These are phyloP conservation scores for Stylosanthes scabra DNA, from an alignment of 331 rosid genomes.

Conservation along the genomic window DNA sequence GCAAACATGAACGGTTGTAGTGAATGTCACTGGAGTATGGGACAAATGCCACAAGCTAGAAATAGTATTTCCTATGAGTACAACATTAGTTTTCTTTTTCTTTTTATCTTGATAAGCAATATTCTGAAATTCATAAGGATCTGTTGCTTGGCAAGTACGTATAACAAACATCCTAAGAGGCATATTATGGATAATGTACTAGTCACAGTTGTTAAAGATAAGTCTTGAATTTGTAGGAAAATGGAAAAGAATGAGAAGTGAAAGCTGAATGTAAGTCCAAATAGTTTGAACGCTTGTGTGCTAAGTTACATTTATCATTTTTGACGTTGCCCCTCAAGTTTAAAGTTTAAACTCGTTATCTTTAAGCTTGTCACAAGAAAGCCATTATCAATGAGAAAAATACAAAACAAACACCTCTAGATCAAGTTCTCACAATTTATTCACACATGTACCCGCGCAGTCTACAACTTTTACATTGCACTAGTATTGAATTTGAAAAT, in stretches of 20 bases:
- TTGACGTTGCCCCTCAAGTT: too few relatives aligned
- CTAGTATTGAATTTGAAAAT: not conserved
- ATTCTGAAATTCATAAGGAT: slow-evolving; percentile 19
- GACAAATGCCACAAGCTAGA: slow-evolving; percentile 1
- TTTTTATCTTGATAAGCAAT: slow-evolving; percentile 1
- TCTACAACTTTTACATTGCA: not conserved
- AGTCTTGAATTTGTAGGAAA: too few relatives aligned
- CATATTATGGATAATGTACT: too few relatives aligned
- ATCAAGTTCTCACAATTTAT: not conserved
- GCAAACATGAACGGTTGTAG: not conserved
- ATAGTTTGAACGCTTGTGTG: too few relatives aligned
- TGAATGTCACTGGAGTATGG: slow-evolving; percentile 1
- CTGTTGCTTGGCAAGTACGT: not conserved
- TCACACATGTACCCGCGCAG: not conserved
- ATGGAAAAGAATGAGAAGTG: too few relatives aligned
- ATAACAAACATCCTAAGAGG: not conserved
- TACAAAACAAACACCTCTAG: too few relatives aligned
- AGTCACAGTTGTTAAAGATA: too few relatives aligned
- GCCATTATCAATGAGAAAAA: too few relatives aligned
- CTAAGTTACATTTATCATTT: too few relatives aligned
- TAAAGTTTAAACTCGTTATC: too few relatives aligned
- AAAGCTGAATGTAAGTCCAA: too few relatives aligned
- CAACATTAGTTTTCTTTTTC: slow-evolving; percentile 3
- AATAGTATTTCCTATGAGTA: not conserved
- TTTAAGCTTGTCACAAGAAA: too few relatives aligned